Evolutionary conservation across 495 filamentous ascomycete species (phyloP).

Genomic region (Podospora appendiculata): DNA sequence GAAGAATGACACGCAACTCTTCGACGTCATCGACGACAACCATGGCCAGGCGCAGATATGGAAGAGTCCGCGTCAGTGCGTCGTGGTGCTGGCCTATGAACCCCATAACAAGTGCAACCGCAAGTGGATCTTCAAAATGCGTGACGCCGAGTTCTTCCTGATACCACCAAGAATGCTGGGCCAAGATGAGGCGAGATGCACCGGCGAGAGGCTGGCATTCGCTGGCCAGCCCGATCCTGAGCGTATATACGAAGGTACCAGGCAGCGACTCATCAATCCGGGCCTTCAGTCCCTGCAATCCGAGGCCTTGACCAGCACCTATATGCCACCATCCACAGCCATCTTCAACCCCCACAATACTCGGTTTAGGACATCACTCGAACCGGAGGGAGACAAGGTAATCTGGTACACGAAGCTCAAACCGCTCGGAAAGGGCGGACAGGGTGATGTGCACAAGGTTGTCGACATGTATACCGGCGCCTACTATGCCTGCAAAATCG

Average conservation of each 20-base stretch:
- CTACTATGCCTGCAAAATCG: slow-evolving; percentile 4
- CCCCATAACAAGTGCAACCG: neutral
- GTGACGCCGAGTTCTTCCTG: slow-evolving; percentile 2
- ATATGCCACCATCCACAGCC: neutral
- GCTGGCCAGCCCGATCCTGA: slow-evolving; percentile 3
- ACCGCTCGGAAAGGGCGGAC: slow-evolving; percentile 1
- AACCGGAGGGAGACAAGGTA: slow-evolving; percentile 4
- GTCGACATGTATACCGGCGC: slow-evolving; percentile 6
- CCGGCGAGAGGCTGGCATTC: slow-evolving; percentile 3
- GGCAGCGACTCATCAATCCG: slow-evolving; percentile 2
- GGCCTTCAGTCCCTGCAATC: neutral
- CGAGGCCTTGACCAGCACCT: neutral
- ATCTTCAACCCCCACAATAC: neutral
- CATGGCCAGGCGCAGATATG: neutral
- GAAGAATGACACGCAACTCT: slow-evolving; percentile 7
- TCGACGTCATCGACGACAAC: neutral
- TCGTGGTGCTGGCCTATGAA: slow-evolving; percentile 6
- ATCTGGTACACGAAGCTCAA: slow-evolving; percentile 4
- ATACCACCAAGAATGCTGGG: slow-evolving; percentile 1
- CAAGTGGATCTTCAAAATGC: slow-evolving; percentile 5
- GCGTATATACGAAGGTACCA: slow-evolving; percentile 2
- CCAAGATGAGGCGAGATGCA: slow-evolving; percentile 1
- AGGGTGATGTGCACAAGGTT: slow-evolving; percentile 10
- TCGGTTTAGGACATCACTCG: slow-evolving; percentile 1
- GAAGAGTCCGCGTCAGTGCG: slow-evolving; percentile 3